Conservation (phyloP, 1,284 basidiomycete genomes). For the Coniophora puteana region DNA sequence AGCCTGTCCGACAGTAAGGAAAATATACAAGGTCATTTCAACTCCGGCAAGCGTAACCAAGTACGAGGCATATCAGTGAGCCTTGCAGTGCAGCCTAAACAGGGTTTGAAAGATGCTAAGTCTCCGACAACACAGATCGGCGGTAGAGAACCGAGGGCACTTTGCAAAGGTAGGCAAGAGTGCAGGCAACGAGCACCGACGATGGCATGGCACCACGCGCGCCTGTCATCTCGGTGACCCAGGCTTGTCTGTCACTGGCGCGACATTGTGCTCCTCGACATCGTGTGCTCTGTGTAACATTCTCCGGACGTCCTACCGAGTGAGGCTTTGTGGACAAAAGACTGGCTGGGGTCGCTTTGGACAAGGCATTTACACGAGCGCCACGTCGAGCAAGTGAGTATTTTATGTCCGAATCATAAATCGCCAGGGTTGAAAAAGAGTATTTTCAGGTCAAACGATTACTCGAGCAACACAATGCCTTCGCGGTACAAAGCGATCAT, state of each 20-base stretch:
- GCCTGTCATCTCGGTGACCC: conserved; percentile 60
- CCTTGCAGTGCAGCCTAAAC: conserved; percentile 1
- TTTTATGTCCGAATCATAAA: too few relatives aligned
- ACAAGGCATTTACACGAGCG: conserved; percentile 37
- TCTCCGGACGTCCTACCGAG: conserved; percentile 54
- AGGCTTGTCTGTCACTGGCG: too few relatives aligned
- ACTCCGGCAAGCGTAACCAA: conserved; percentile 41
- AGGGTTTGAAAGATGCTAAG: conserved; percentile 2
- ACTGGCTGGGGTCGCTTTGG: conserved; percentile 69
- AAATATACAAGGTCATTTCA: conserved; percentile 57
- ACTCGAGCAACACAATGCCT: conserved; percentile 49
- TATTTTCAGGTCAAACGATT: conserved; percentile 70
- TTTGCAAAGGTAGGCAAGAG: conserved; percentile 47
- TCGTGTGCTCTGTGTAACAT: conserved; percentile 59
- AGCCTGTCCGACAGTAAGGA: conserved; percentile 48
- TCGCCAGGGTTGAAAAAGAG: too few relatives aligned
- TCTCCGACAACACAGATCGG: conserved; percentile 34
- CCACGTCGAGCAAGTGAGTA: too few relatives aligned
- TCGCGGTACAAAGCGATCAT: conserved; percentile 57
- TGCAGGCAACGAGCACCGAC: conserved; percentile 52
- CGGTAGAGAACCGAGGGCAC: conserved; percentile 54
- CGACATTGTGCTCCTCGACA: conserved; percentile 46
- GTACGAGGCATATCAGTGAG: conserved; percentile 58
- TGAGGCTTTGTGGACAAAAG: conserved; percentile 58
- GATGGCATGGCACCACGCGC: conserved; percentile 39